Percentiles rank a stretch among this genome's conserved stretches.
These are phyloP conservation scores for Brassica nigra DNA, from an alignment of 345 rosid species.

Conservation along the genomic window DNA sequence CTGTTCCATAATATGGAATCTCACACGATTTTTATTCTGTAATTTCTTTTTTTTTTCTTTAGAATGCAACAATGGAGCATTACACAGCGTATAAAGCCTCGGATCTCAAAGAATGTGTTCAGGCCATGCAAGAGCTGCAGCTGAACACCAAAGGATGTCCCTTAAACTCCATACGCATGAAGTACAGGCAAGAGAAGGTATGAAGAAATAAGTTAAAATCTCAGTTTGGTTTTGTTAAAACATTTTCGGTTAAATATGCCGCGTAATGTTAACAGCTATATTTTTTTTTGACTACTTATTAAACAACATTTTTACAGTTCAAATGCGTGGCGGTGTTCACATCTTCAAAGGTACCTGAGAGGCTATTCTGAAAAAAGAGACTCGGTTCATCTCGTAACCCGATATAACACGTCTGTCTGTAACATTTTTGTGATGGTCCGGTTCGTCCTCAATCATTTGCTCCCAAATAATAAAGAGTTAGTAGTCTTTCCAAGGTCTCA, in stretches of 20 bases:
- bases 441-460: neutral
- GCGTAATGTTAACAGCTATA: neutral
- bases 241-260: neutral
- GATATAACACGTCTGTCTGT: slow-evolving; percentile 27
- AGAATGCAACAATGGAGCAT: slow-evolving; percentile 79
- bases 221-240: neutral
- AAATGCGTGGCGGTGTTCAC: slow-evolving; percentile 70
- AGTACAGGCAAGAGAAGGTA: slow-evolving; percentile 78
- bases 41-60: neutral
- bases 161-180: slow-evolving; percentile 65
- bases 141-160: slow-evolving; percentile 64
- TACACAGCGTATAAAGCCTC: slow-evolving; percentile 70
- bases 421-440: slow-evolving; percentile 12
- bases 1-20: slow-evolving; percentile 3
- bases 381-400: slow-evolving; percentile 40
- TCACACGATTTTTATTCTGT: neutral
- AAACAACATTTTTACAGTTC: slow-evolving; percentile 39
- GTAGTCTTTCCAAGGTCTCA: slow-evolving; percentile 23
- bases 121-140: slow-evolving; percentile 70
- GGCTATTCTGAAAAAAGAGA: slow-evolving; percentile 46
- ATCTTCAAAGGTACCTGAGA: slow-evolving; percentile 61
- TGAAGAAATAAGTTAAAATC: neutral
- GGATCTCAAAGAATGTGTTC: slow-evolving; percentile 57
- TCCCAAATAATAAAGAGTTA: neutral
- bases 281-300: too few species aligned